Evolutionary conservation across 345 rosid genomes (phyloP), one percentile per base, ranked within the genome.

Genomic region (Streptanthus diversifolius): DNA sequence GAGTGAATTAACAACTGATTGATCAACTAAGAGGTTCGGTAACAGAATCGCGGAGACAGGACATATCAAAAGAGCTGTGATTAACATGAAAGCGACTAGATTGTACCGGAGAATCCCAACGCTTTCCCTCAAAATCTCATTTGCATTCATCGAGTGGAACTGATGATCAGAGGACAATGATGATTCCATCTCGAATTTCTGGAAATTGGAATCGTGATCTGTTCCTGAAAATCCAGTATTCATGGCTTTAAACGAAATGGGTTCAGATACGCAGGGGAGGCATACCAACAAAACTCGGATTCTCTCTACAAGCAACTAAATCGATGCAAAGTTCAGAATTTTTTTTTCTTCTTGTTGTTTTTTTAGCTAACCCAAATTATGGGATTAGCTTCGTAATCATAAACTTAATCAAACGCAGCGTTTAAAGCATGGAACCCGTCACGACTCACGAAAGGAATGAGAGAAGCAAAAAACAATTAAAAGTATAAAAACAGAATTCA

Each of bases 41-140:
- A 89, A 70, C 1, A 83, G 55, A 32, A 91, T 67, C 0, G 91
- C 95, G 8, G 91, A 91, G 12, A 93, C 86, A 36, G 98, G 98
- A 55, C 97, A 91, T 71, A 93, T 86, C 24, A 91, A 77, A 73
- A 88, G 43, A 3, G 86, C 73, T 3, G 84, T 81, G 69, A 84
- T 87, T 43, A 80, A 37, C 88, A 88, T 73, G 85, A 93, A 93
- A 41, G 85, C 82, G 2, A 74, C 71, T 1, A 80, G 77, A 75
- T 91, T 93, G 33, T 77, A 91, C 40, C 96, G 90, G 15, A 93
- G 90, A 56, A 93, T 89, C 62, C 96, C 79, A 35, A 89, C 85
- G 7, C 97, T 86, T 82, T 93, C 97, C 64, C 95, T 85, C 77
- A 93, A 71, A 76, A 93, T 93, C 85, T 91, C 97, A 64, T 88